A percentile compares a stretch with the other conserved stretches of the same genome.
These are phyloP conservation scores for Pseudisothecium myosuroides DNA, from an alignment of 225 moss, liverwort and hornwort genomes.

Conservation along the genomic window DNA sequence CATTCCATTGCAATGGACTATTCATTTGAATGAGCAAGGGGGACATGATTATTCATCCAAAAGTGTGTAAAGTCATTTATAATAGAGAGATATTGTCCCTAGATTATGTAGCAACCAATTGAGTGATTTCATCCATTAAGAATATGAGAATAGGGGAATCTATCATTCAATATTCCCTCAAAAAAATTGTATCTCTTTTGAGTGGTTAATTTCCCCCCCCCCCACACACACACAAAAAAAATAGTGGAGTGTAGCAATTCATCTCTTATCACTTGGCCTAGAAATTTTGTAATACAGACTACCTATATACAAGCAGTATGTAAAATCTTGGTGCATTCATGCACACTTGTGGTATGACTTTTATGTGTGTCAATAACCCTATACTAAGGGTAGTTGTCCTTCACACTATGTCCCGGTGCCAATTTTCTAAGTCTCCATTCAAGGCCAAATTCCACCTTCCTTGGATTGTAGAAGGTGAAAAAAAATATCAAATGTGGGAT, in stretches of 20 bases:
- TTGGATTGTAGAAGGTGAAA: neutral
- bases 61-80: neutral
- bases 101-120: neutral
- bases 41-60: neutral
- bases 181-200: neutral
- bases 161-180: neutral
- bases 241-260: rapidly evolving
- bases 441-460: neutral
- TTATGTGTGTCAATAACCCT: no score
- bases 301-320: rapidly evolving
- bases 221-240: no score
- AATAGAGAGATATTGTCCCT: neutral
- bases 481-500: neutral
- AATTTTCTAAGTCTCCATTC: neutral
- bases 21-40: neutral
- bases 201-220: neutral
- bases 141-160: no score
- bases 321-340: neutral
- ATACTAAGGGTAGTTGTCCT: neutral
- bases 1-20: no score
- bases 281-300: rapidly evolving
- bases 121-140: rapidly evolving
- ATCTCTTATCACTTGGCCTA: neutral
- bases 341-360: rapidly evolving
- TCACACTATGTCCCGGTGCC: neutral